phyloP scores from a whole-genome alignment of 768 basidiomycete species.

The Cystobasidium tubakii region DNA sequence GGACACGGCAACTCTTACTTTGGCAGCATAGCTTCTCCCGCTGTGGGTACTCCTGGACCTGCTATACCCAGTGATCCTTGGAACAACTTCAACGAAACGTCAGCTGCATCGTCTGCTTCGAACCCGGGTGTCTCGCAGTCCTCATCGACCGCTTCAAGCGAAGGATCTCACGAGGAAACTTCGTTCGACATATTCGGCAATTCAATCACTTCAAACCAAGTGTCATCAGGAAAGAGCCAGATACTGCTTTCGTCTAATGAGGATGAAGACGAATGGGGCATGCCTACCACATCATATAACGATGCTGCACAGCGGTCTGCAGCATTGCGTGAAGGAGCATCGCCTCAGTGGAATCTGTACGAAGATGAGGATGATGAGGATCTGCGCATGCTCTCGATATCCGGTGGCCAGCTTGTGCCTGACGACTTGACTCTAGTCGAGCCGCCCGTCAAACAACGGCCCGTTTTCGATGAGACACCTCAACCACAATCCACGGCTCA shows the following conservation, averaged over 20 bases:
- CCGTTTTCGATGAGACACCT: slow-evolving; percentile 28
- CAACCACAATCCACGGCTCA: slow-evolving; percentile 33
- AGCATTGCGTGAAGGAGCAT: background rate
- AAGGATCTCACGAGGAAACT: slow-evolving; percentile 14
- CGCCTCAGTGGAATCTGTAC: slow-evolving; percentile 23
- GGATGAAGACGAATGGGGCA: slow-evolving; percentile 34
- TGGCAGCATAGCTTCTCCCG: slow-evolving; percentile 2
- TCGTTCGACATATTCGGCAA: slow-evolving; percentile 4
- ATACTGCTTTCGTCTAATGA: slow-evolving; percentile 23
- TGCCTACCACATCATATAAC: slow-evolving; percentile 14
- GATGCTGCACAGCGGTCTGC: background rate
- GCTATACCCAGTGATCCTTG: slow-evolving; percentile 35
- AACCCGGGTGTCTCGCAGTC: slow-evolving; percentile 22
- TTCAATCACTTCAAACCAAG: background rate
- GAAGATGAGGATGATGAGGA: slow-evolving; percentile 29
- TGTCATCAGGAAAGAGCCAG: slow-evolving; percentile 13
- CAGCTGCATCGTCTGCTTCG: background rate
- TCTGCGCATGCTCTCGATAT: background rate
- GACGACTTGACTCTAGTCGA: slow-evolving; percentile 27
- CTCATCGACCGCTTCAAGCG: slow-evolving; percentile 35
- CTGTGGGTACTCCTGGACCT: background rate
- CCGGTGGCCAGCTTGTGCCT: slow-evolving; percentile 25
- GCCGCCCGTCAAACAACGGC: slow-evolving; percentile 17
- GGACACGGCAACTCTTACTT: background rate
- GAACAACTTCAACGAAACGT: slow-evolving; percentile 13